phyloP scores from a whole-genome alignment of 2,329 filamentous ascomycete species.

The Colletotrichum sp. region DNA sequence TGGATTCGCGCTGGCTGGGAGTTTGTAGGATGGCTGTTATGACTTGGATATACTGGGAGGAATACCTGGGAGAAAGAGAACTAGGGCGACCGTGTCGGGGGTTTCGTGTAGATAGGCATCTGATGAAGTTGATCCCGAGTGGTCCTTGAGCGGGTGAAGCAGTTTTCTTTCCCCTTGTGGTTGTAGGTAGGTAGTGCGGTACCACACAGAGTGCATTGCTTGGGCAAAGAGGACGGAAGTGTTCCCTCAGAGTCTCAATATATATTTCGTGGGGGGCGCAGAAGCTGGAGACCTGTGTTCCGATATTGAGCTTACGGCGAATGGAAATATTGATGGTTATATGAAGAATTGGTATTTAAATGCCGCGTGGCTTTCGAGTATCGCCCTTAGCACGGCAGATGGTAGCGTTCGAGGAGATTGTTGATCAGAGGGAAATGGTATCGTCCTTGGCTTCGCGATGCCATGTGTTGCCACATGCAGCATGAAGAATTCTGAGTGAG shows the following conservation, averaged over 20 bases:
- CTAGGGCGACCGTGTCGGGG: rapidly evolving
- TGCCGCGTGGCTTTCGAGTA: not conserved
- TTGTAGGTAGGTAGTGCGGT: too few species aligned
- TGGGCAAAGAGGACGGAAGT: not conserved
- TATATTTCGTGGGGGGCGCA: not conserved
- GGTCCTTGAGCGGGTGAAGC: too few species aligned
- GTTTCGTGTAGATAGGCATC: too few species aligned
- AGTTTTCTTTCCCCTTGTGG: not conserved
- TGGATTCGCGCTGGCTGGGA: not conserved
- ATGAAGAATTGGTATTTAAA: not conserved
- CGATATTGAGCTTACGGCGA: not conserved
- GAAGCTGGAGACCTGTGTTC: rapidly evolving
- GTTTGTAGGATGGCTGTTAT: not conserved
- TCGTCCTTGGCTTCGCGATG: not conserved
- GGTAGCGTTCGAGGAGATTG: too few species aligned
- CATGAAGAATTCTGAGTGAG: rapidly evolving
- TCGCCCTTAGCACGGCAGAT: not conserved
- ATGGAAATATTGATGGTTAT: rapidly evolving
- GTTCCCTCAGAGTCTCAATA: not conserved
- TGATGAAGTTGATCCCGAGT: not conserved
- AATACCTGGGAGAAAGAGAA: not conserved
- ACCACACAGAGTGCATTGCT: too few species aligned
- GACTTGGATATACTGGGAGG: rapidly evolving
- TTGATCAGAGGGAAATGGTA: not conserved
- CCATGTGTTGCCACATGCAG: rapidly evolving